These are phyloP conservation scores for Flaveria brownii DNA, from an alignment of 129 eudicot genomes.

Conservation along the genomic window DNA sequence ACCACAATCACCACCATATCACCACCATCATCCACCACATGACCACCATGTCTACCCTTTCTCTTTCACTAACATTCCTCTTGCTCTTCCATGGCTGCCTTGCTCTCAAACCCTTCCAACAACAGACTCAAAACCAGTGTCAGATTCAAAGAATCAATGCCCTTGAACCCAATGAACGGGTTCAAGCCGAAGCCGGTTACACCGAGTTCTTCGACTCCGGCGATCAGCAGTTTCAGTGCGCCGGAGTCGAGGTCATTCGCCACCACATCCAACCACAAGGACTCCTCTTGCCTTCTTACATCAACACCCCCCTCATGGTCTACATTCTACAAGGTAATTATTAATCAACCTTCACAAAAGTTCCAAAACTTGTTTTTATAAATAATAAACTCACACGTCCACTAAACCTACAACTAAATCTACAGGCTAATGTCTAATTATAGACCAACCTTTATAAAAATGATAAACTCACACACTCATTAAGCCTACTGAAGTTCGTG, in stretches of 20 bases:
- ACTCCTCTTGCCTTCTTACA: constrained; percentile 60
- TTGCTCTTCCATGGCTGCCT: constrained; percentile 38
- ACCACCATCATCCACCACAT: constrained; percentile 32
- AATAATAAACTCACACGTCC: too few relatives aligned
- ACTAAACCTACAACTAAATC: too few relatives aligned
- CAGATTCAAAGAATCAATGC: constrained; percentile 50
- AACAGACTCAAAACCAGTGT: constrained; percentile 46
- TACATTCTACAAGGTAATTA: constrained; percentile 54
- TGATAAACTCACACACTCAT: too few relatives aligned
- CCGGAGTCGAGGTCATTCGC: constrained; percentile 59
- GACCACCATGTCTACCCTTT: constrained; percentile 48
- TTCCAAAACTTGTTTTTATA: too few relatives aligned
- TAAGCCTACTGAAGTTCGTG: too few relatives aligned
- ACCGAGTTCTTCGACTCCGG: constrained; percentile 56
- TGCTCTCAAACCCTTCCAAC: constrained; percentile 35
- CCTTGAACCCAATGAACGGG: constrained; percentile 46
- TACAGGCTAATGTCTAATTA: too few relatives aligned
- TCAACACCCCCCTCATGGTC: constrained; percentile 54
- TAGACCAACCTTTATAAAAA: too few relatives aligned
- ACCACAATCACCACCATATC: constrained; percentile 7
- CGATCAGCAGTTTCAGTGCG: constrained; percentile 62
- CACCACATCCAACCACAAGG: constrained; percentile 52
- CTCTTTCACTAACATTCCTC: constrained; percentile 36
- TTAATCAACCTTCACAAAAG: neutral
- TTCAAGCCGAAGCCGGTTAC: constrained; percentile 61